Percentiles rank a stretch among this genome's conserved stretches.
Conservation (phyloP, 495 filamentous ascomycete genomes). For the Cladorrhinum samala region DNA sequence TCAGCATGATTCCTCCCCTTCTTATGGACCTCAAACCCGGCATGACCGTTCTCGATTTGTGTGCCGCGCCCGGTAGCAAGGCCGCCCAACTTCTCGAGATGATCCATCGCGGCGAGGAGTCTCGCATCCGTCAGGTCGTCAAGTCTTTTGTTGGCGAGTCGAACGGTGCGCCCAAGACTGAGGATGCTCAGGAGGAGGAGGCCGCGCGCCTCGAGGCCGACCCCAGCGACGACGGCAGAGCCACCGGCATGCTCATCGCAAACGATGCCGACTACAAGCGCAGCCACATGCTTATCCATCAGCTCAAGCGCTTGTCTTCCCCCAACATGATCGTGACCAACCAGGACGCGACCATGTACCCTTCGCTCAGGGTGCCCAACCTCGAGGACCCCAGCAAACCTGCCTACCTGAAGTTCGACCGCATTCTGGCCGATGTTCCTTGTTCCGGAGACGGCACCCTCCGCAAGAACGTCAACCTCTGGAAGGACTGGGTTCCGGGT, state of each 20-base stretch:
- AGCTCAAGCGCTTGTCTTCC: constrained; percentile 92
- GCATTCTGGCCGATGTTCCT: constrained; percentile 92
- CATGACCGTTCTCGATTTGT: constrained; percentile 91
- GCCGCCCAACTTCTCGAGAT: constrained; percentile 91
- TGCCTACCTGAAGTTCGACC: constrained; percentile 90
- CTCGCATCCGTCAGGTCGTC: constrained; percentile 58
- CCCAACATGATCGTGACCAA: constrained; percentile 97
- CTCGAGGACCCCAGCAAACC: constrained; percentile 44
- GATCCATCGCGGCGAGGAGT: constrained; percentile 87
- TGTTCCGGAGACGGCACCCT: constrained; percentile 93
- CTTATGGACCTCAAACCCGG: constrained; percentile 85
- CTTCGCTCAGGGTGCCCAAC: constrained; percentile 72
- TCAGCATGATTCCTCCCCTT: constrained; percentile 97
- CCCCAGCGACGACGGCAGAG: constrained; percentile 70
- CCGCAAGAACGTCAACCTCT: constrained; percentile 85
- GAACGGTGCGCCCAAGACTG: constrained; percentile 40
- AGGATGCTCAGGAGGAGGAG: constrained; percentile 41
- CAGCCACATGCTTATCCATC: constrained; percentile 92
- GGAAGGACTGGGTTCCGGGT: constrained; percentile 86
- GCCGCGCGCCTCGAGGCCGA: constrained; percentile 49
- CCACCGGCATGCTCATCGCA: constrained; percentile 85
- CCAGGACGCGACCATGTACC: constrained; percentile 95
- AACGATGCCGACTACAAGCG: constrained; percentile 96
- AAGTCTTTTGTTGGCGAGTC: constrained; percentile 47
- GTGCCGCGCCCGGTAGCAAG: constrained; percentile 95